A percentile compares a stretch with the other conserved stretches of the same genome.
phyloP scores from a whole-genome alignment of 176 grass and related monocot species.

The Miscanthus lutarioriparius region DNA sequence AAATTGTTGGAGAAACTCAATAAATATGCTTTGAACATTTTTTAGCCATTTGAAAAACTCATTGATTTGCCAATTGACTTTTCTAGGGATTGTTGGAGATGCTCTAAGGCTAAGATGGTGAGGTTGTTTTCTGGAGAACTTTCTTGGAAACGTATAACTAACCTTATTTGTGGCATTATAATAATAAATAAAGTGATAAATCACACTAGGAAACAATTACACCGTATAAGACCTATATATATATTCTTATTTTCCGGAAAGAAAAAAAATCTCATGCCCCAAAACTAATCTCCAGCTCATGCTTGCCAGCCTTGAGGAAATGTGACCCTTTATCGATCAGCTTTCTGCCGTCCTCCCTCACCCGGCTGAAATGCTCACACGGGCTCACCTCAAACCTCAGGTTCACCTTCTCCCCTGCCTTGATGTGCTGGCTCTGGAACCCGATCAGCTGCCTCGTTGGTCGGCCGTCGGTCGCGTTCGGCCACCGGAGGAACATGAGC shows the following conservation, averaged over 20 bases:
- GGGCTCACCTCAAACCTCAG: conserved; percentile 50
- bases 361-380: conserved; percentile 63
- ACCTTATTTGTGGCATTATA: too few species aligned
- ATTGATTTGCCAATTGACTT: too few species aligned
- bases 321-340: conserved; percentile 67
- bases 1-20: too few species aligned
- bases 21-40: too few species aligned
- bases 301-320: conserved; percentile 54
- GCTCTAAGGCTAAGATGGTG: too few species aligned
- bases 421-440: conserved; percentile 53
- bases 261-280: conserved; percentile 2
- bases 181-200: too few species aligned
- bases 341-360: conserved; percentile 48
- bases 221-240: background rate
- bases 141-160: too few species aligned
- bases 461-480: background rate
- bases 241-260: background rate
- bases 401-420: conserved; percentile 33
- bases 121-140: too few species aligned
- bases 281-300: conserved; percentile 51
- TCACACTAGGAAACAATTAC: background rate
- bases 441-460: conserved; percentile 47
- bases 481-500: conserved; percentile 65
- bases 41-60: too few species aligned
- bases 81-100: too few species aligned